Conservation (phyloP, 148 eudicot genomes). For the Mesembryanthemum crystallinum region DNA sequence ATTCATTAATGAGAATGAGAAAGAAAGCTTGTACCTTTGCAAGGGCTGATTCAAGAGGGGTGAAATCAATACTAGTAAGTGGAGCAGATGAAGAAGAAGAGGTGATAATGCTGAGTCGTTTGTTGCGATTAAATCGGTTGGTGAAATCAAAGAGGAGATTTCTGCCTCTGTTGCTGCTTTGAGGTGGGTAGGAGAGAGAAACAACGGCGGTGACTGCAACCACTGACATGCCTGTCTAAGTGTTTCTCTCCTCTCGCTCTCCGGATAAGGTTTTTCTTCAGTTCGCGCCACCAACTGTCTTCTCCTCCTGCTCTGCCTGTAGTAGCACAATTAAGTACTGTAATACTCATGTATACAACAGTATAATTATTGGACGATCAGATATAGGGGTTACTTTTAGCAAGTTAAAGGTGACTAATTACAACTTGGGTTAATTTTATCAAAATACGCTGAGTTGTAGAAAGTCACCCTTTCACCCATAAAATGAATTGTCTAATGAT, state of each 20-base stretch:
- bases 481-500: too few species aligned
- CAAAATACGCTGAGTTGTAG: too few species aligned
- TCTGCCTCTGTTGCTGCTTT: too few species aligned
- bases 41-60: conserved; percentile 67
- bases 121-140: conserved; percentile 20
- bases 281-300: conserved; percentile 7
- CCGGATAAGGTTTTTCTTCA: conserved; percentile 1
- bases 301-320: neutral
- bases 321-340: too few species aligned
- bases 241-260: neutral
- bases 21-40: conserved; percentile 42
- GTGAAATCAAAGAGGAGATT: neutral
- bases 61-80: conserved; percentile 57
- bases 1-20: neutral
- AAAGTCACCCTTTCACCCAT: too few species aligned
- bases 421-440: too few species aligned
- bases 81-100: conserved; percentile 59
- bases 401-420: too few species aligned
- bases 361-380: too few species aligned
- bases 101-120: conserved; percentile 32
- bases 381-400: too few species aligned
- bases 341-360: too few species aligned
- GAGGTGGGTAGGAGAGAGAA: conserved; percentile 23
- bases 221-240: conserved; percentile 2
- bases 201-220: conserved; percentile 18